Evolutionary conservation across 371 early-diverging fungal genomes (phyloP), one percentile per base, ranked within the genome.

Genomic region (Mucor irregularis): DNA sequence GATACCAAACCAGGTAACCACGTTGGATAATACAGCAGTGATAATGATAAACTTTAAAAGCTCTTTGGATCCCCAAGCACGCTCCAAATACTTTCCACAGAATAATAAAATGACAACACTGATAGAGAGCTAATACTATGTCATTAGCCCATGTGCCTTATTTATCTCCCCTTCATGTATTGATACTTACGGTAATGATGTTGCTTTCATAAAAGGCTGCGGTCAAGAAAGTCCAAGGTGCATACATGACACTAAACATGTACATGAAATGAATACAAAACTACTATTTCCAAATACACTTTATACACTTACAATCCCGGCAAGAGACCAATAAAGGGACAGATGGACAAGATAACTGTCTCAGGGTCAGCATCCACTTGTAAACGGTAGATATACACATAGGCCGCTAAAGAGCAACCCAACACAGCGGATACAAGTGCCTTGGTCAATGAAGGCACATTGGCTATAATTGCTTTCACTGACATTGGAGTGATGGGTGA

Each of bases 81-180:
- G 78, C 67, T 90, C 93, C 62, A 93, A 77, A 56, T 90, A 90
- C 61, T 84, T 86, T 40, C 90, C 90, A 64, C 80, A 74, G 10
- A 84, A 69, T 21, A 85, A 54, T 7, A 88, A 55, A 3, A 81
- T 61, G 0, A 74, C 58, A 3, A 72, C 50, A 56, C 79, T 82
- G 35, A 66, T 62, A 19, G 71, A 37, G 24, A 84, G 74, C 86
- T 86, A 70, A 9, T 17, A 39, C 16, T n/a, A n/a, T n/a, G n/a
- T n/a, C n/a, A n/a, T n/a, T n/a, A n/a, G n/a, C n/a, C n/a, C n/a
- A n/a, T n/a, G n/a, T n/a, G n/a, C n/a, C n/a, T n/a, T n/a, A n/a
- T n/a, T n/a, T n/a, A n/a, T n/a, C n/a, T n/a, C n/a, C n/a, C n/a
- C n/a, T 37, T 33, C 24, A 42, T 48, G 2, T 25, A 19, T 22